Evolutionary conservation across 768 basidiomycete genomes (phyloP), one percentile per base, ranked within the genome.

Genomic region (Amylocystis lapponica): DNA sequence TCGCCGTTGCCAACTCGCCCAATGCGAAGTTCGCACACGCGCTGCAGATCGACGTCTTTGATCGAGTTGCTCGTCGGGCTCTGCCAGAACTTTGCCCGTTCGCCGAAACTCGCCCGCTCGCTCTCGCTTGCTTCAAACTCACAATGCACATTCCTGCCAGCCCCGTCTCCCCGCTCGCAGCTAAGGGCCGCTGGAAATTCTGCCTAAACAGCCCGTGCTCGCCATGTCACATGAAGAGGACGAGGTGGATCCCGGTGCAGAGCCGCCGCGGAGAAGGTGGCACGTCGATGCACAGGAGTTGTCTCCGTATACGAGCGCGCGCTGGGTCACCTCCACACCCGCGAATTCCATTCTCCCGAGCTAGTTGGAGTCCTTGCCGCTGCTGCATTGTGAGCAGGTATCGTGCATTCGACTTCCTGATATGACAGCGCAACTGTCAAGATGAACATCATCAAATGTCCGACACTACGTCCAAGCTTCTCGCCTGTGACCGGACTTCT

Each of bases 51-150:
- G 67, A 72, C 41, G 58, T 66, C 2, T 41, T 67, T 67, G 8
- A 75, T 87, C 45, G 83, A 85, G 54, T 62, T 70, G 29, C 42
- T 85, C 33, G 80, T 83, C 36, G 83, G 82, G 2, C 70, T 86
- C 19, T 58, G 66, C 21, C 33, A 48, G 52, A 67, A 26, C 27
- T 42, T 44, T 31, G 48, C 55, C 8, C 39, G 23, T 23, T 38
- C 56, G 20, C 51, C 51, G 4, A 54, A 47, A 36, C 43, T 46
- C 5, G 40, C 33, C 5, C 47, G 42, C 22, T 45, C 55, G 31
- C 48, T 17, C 35, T 51, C 47, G n/a, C 26, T 50, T 30, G 41
- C 49, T 22, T 39, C 50, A 10, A 29, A 39, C 17, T 23, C 40
- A 0, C 27, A 30, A 17, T 27, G 31, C n/a, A n/a, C n/a, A 36